A percentile compares a stretch with the other conserved stretches of the same genome.
Conservation (phyloP, 306 rosid genomes). For the Cucurbita ficifolia region DNA sequence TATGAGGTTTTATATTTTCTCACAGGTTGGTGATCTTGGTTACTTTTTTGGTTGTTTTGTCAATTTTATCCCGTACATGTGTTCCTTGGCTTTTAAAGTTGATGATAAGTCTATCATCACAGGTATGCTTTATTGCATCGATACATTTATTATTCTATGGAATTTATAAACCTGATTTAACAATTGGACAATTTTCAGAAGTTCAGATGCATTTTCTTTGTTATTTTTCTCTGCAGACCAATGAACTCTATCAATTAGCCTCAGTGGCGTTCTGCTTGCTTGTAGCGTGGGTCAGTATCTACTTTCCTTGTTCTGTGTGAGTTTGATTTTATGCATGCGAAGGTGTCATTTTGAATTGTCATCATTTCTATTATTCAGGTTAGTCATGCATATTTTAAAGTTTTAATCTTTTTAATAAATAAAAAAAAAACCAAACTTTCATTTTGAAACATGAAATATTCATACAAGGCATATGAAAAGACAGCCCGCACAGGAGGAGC, state of each 20-base stretch:
- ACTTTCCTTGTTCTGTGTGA: neutral
- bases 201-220: neutral
- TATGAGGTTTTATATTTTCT: conserved; percentile 9
- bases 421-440: neutral
- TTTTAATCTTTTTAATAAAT: too few species aligned
- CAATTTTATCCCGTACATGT: conserved; percentile 67
- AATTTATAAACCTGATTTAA: neutral
- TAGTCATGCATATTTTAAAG: neutral
- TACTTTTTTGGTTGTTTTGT: conserved; percentile 58
- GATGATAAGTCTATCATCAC: conserved; percentile 91
- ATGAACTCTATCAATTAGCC: conserved; percentile 94
- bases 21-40: conserved; percentile 62
- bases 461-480: neutral
- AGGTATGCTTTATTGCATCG: conserved; percentile 41
- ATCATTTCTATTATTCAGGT: neutral
- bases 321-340: neutral
- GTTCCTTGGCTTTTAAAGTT: conserved; percentile 87
- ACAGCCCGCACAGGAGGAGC: neutral
- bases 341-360: neutral
- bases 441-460: neutral
- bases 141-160: conserved; percentile 12
- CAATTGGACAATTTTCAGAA: neutral
- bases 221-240: conserved; percentile 56
- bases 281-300: conserved; percentile 86
- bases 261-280: conserved; percentile 96